These are phyloP conservation scores for Fennellomyces sp. DNA, from an alignment of 371 early-diverging fungal genomes.

Conservation along the genomic window DNA sequence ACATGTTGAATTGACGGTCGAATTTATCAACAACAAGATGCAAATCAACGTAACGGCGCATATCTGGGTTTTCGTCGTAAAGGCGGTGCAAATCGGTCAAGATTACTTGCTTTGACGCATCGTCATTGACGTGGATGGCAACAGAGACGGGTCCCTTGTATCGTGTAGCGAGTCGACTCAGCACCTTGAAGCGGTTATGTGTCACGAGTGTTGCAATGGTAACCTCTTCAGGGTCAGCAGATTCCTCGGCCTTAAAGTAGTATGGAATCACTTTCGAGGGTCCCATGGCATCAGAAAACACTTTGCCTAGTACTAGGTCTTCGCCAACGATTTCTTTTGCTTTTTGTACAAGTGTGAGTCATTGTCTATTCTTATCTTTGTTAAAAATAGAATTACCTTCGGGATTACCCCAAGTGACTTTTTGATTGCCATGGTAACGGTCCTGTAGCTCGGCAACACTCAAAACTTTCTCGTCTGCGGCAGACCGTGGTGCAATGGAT, in stretches of 20 bases:
- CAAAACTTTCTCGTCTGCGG: constrained; percentile 7
- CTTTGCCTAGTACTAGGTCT: constrained; percentile 55
- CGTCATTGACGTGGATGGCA: constrained; percentile 66
- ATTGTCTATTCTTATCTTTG: not conserved
- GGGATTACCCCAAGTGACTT: constrained; percentile 23
- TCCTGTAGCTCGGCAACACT: constrained; percentile 23
- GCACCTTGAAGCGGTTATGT: constrained; percentile 50
- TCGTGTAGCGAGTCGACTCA: constrained; percentile 53
- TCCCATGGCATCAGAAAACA: constrained; percentile 62
- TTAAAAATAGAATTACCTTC: constrained; percentile 12
- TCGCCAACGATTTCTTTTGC: constrained; percentile 27
- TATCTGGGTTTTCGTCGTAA: constrained; percentile 49
- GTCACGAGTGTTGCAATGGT: constrained; percentile 63
- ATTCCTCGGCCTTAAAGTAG: constrained; percentile 51
- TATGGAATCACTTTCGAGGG: constrained; percentile 65
- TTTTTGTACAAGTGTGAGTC: not conserved
- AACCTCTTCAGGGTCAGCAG: constrained; percentile 54
- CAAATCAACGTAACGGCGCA: constrained; percentile 58
- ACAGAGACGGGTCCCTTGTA: constrained; percentile 66
- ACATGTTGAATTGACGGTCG: constrained; percentile 68
- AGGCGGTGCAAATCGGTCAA: constrained; percentile 51
- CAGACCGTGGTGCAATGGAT: not conserved
- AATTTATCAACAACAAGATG: constrained; percentile 64
- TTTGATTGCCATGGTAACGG: constrained; percentile 24
- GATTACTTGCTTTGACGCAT: constrained; percentile 45